phyloP scores from a whole-genome alignment of 1,284 basidiomycete species.

The Waitea zeae region DNA sequence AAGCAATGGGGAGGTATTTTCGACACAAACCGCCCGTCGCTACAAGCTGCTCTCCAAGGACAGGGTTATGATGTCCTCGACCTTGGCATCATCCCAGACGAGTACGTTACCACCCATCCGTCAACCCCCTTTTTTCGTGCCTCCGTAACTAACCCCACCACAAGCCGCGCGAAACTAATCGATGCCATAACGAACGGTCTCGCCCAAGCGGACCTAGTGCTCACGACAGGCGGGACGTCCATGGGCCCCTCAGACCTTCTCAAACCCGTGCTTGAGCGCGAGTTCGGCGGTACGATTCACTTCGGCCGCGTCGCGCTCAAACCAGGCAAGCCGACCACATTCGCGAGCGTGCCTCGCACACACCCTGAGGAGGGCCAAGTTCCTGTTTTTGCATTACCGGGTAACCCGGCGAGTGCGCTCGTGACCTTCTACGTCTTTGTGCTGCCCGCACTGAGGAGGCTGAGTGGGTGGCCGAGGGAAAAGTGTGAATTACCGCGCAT shows the following conservation, averaged over 20 bases:
- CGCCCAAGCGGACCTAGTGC: conserved; percentile 48
- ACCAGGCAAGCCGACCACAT: conserved; percentile 75
- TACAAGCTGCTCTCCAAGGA: conserved; percentile 50
- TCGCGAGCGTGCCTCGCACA: conserved; percentile 49
- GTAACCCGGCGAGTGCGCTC: conserved; percentile 80
- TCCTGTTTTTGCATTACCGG: conserved; percentile 74
- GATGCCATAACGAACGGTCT: too few relatives aligned
- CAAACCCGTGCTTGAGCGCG: conserved; percentile 75
- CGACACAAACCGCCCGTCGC: conserved; percentile 74
- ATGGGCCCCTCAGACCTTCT: conserved; percentile 81
- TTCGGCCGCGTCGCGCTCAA: conserved; percentile 64
- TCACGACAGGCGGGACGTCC: conserved; percentile 80
- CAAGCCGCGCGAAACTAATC: too few relatives aligned
- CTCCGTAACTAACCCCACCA: not conserved
- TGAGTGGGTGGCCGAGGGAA: conserved; percentile 48
- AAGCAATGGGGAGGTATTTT: conserved; percentile 58
- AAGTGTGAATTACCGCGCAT: conserved; percentile 47
- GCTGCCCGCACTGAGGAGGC: conserved; percentile 54
- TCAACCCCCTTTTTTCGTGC: too few relatives aligned
- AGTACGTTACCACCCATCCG: conserved; percentile 23
- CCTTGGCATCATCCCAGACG: conserved; percentile 64
- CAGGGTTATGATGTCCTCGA: conserved; percentile 69
- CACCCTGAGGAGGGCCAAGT: conserved; percentile 21
- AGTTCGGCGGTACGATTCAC: conserved; percentile 57
- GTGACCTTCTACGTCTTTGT: conserved; percentile 81